These are phyloP conservation scores for Myrica gale DNA, from an alignment of 306 rosid species.

Conservation along the genomic window DNA sequence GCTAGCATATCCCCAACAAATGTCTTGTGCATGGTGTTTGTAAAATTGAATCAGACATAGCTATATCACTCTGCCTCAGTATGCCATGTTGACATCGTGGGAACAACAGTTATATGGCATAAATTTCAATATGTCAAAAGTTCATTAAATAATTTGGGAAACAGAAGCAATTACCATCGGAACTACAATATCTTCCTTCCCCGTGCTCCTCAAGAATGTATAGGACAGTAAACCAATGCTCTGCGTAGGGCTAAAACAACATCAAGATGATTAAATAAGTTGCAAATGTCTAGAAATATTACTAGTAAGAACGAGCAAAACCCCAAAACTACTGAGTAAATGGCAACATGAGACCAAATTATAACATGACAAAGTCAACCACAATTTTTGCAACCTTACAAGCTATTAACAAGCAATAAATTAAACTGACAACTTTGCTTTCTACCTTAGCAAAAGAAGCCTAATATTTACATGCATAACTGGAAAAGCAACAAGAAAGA, in stretches of 20 bases:
- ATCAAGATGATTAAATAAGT: conserved; percentile 39
- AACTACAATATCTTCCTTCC: conserved; percentile 92
- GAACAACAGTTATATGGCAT: conserved; percentile 1
- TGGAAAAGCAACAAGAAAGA: conserved; percentile 15
- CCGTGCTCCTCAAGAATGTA: conserved; percentile 89
- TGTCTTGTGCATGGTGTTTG: not conserved
- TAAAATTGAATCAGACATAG: not conserved
- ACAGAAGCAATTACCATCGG: conserved; percentile 73
- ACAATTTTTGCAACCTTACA: not conserved
- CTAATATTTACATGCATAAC: conserved; percentile 14
- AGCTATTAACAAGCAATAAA: not conserved
- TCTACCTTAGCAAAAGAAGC: conserved; percentile 16
- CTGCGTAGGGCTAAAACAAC: conserved; percentile 61
- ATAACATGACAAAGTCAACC: not conserved
- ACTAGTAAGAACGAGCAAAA: not conserved
- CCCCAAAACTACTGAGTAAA: conserved; percentile 6
- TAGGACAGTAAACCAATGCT: conserved; percentile 94
- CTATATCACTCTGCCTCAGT: not conserved
- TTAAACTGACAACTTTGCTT: conserved; percentile 1
- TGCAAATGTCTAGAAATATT: conserved; percentile 23
- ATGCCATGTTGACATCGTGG: not conserved
- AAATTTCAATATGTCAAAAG: not conserved
- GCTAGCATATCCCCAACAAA: not conserved
- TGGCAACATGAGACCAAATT: not conserved
- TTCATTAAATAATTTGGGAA: not conserved